Conservation (phyloP, 768 basidiomycete genomes). For the Mycena vitilis region DNA sequence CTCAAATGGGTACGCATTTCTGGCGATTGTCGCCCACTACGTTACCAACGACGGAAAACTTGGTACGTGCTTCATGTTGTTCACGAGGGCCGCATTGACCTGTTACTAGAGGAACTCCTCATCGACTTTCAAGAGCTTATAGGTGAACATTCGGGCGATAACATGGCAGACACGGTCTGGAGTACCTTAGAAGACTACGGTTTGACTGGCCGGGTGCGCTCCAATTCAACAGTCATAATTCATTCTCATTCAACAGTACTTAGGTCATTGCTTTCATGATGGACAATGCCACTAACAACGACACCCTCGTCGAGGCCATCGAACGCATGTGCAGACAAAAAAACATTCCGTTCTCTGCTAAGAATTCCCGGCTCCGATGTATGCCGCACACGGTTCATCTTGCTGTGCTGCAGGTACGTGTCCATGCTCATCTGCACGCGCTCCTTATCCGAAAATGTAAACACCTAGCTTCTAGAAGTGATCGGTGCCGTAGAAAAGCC, state of each 20-base stretch:
- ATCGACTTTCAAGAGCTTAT: conserved; percentile 52
- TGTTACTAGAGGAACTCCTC: conserved; percentile 46
- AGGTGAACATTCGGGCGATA: conserved; percentile 49
- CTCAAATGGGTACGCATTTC: conserved; percentile 44
- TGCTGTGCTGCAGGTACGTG: conserved; percentile 45
- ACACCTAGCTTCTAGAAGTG: background rate
- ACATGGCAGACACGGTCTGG: conserved; percentile 51
- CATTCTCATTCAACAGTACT: background rate
- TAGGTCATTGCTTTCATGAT: conserved; percentile 49
- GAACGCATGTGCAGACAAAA: conserved; percentile 25
- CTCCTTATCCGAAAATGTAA: background rate
- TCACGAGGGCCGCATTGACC: background rate
- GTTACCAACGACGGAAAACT: conserved; percentile 40
- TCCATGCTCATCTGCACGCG: background rate
- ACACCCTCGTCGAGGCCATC: conserved; percentile 44
- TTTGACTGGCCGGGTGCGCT: conserved; percentile 35
- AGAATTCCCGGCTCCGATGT: conserved; percentile 44
- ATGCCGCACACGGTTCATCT: conserved; percentile 54
- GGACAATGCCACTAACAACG: conserved; percentile 52
- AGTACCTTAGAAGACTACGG: conserved; percentile 42
- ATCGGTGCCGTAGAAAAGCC: too few species aligned
- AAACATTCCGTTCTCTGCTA: conserved; percentile 41
- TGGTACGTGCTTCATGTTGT: conserved; percentile 28
- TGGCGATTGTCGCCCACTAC: conserved; percentile 46
- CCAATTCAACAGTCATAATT: background rate